Evolutionary conservation across 2,329 filamentous ascomycete species (phyloP).

Genomic region (Trichophyton simii): DNA sequence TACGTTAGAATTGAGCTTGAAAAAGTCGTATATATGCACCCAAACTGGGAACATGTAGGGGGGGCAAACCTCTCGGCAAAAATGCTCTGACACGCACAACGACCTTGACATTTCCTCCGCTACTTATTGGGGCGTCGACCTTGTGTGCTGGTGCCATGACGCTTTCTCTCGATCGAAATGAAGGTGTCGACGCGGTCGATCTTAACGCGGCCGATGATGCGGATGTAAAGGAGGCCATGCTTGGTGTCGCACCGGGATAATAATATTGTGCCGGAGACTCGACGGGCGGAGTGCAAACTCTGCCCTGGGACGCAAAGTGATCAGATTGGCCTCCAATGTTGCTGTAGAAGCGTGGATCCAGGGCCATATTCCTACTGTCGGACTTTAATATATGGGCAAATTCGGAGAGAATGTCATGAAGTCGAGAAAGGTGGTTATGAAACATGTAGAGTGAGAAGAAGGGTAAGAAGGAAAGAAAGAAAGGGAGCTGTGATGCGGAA

Average conservation of each 20-base stretch:
- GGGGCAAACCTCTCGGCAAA: constrained; percentile 55
- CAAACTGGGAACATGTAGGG: neutral
- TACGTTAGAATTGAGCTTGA: neutral
- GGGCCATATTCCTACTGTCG: constrained; percentile 28
- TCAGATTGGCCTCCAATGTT: constrained; percentile 9
- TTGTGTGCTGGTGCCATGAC: constrained; percentile 42
- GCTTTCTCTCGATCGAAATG: constrained; percentile 59
- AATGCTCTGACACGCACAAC: constrained; percentile 72
- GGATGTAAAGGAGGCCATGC: constrained; percentile 23
- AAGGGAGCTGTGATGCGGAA: neutral
- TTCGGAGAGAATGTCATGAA: constrained; percentile 29
- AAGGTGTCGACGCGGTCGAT: constrained; percentile 67
- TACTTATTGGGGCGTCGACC: constrained; percentile 28
- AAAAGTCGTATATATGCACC: constrained; percentile 3
- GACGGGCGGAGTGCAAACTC: constrained; percentile 6
- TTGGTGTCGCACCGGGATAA: constrained; percentile 26
- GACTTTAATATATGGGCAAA: constrained; percentile 30
- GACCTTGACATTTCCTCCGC: constrained; percentile 65
- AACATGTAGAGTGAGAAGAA: constrained; percentile 23
- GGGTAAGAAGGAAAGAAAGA: neutral
- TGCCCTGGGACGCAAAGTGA: constrained; percentile 7
- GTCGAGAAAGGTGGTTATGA: constrained; percentile 26
- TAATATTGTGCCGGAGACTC: constrained; percentile 17
- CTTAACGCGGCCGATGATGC: constrained; percentile 25
- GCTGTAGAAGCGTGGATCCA: constrained; percentile 31